Evolutionary conservation across 495 filamentous ascomycete species (phyloP), one percentile per base, ranked within the genome.

Genomic region (Filosporella fistucella): DNA sequence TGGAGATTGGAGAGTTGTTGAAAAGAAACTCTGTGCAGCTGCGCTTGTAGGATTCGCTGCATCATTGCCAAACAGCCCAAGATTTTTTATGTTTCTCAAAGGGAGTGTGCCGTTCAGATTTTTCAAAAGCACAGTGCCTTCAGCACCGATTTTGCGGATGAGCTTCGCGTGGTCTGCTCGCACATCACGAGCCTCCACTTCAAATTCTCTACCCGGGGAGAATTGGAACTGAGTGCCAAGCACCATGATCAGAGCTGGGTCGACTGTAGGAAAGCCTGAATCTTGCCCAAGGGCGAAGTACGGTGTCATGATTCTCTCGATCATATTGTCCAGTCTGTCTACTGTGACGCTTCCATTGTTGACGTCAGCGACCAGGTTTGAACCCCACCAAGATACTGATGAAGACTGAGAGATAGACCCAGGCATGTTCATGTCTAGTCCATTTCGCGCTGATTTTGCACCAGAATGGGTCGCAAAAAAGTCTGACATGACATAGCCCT

Each of bases 291-390:
- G 86, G 65, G 88, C 90, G 72, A 91, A 97, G 66, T 84, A 93
- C 23, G 90, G 84, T 25, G 91, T 81, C 82, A 96, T 91, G 57
- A 96, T 95, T 47, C 91, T 81, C 54, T 84, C 82, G 14, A 77
- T 86, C 87, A 94, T 94, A 59, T 97, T 93, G 58, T 96, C 89
- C 16, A 97, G 52, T 41, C 91, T 84, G 78, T 84, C 95, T 63
- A 86, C 79, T 1, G 91, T 89, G 39, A 96, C 71, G 3, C 88
- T 93, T 14, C 90, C 90, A 60, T 97, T 97, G 49, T 95, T 65
- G 10, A 96, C 85, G 8, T 85, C 84, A 47, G 91, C 61, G 1
- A 91, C 89, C 54, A 96, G 72, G 65, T 96, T 97, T 23, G 85
- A 67, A 12, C 91, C 91, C 35, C 46, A 49, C 10, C 83, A n/a